A percentile compares a stretch with the other conserved stretches of the same genome.
These are phyloP conservation scores for Chamaecyparis obtusa DNA, from an alignment of 75 land plant species.

Conservation along the genomic window DNA sequence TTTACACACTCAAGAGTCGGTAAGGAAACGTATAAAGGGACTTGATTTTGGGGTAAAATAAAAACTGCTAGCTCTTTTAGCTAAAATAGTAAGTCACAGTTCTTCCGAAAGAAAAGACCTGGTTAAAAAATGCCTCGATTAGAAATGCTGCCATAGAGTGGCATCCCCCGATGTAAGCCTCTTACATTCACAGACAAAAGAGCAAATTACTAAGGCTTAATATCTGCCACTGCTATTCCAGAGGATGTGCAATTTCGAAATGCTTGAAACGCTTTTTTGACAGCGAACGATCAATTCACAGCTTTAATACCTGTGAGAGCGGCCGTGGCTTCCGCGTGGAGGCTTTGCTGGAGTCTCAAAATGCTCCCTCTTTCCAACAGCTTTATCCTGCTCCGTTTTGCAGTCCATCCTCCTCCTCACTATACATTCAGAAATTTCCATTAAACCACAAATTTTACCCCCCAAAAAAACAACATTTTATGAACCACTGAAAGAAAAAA, in stretches of 20 bases:
- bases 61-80: neutral
- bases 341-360: neutral
- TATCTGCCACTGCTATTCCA: neutral
- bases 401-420: neutral
- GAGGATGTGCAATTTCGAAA: neutral
- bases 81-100: neutral
- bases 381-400: neutral
- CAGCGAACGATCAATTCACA: neutral
- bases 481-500: neutral
- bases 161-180: neutral
- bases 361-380: neutral
- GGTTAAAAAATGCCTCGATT: neutral
- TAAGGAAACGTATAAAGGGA: too few species aligned
- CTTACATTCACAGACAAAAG: neutral
- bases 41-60: neutral
- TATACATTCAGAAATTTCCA: neutral
- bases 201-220: neutral
- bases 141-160: neutral
- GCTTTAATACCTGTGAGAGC: neutral
- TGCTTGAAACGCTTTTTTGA: neutral
- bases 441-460: neutral
- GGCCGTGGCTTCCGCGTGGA: neutral
- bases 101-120: neutral
- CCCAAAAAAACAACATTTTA: neutral
- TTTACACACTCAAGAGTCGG: too few species aligned